Evolutionary conservation across 169 alveolate species (phyloP), one percentile per base, ranked within the genome.

Genomic region (Plasmodium vinckei): DNA sequence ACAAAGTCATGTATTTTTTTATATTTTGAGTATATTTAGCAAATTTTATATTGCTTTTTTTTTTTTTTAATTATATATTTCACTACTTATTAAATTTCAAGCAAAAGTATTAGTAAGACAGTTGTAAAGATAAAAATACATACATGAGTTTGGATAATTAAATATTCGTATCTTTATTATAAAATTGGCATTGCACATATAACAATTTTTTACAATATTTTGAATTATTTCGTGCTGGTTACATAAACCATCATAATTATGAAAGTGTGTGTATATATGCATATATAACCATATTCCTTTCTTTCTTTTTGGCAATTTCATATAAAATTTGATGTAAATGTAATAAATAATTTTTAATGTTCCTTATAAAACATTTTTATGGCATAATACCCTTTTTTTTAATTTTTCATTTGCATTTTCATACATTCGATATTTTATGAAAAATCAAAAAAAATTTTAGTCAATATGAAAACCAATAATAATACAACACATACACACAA

Each of bases 371-470:
- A 33, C 42, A 33, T 3, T 3, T 33, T 33, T 33, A 33, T 33
- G 42, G 42, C 25, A 10, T 23, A 15, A 0, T 17, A 15, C 13
- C 65, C 27, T 12, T 12, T 57, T 23, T 9, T 57, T 57, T 57
- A 15, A n/a, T 19, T 57, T 57, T 19, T 17, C 19, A 10, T 13
- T 57, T 57, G 25, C 65, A 9, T 23, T n/a, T 57, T 23, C 42
- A 57, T 17, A 9, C 19, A 15, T 57, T 23, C 10, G 17, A 12
- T 9, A 23, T 23, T n/a, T 23, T 39, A 1, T 13, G 25, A 67
- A 71, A 71, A 71, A 71, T 71, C 53, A 71, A 71, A 53, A 53
- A 17, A 54, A 47, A 49, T 12, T 21, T 69, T 7, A 10, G 21
- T 53, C 9, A 49, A 64, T 51, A 25, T 59, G 54, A 71, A 71